Percentiles rank a stretch among this genome's conserved stretches.
Evolutionary conservation across 257 asterid genomes (phyloP).

Genomic region (Anisodus tanguticus): DNA sequence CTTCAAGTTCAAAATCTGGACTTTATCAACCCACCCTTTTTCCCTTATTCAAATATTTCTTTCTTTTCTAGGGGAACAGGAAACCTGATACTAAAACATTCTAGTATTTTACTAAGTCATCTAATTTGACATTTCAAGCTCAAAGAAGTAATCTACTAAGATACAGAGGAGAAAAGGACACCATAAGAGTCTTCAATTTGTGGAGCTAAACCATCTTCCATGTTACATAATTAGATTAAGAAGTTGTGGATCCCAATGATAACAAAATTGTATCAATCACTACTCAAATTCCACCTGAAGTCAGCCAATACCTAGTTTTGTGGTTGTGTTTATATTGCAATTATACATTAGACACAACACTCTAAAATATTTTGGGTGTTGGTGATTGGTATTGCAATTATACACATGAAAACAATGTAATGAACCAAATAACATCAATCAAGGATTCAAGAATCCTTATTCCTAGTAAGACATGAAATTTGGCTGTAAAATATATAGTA

Average conservation of each 20-base stretch:
- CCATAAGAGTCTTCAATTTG: not conserved
- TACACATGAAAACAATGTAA: not conserved
- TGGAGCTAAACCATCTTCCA: not conserved
- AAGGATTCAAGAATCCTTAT: not conserved
- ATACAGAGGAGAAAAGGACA: not conserved
- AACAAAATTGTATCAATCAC: not conserved
- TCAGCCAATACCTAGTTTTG: not conserved
- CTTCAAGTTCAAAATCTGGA: conserved; percentile 6
- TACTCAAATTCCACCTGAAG: not conserved
- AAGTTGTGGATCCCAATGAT: not conserved
- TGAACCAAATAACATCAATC: not conserved
- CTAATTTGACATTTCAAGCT: conserved; percentile 7
- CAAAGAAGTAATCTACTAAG: conserved; percentile 1
- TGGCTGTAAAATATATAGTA: not conserved
- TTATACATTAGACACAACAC: not conserved
- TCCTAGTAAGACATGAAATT: not conserved
- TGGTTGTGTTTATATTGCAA: not conserved
- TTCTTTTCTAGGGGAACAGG: not conserved
- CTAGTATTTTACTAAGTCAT: not conserved
- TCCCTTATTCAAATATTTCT: not conserved
- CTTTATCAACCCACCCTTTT: not conserved
- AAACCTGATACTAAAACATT: not conserved
- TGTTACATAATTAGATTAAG: not conserved
- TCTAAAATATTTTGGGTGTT: not conserved
- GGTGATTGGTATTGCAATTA: not conserved